These are phyloP conservation scores for Ophiostoma quercus DNA, from an alignment of 2,329 filamentous ascomycete genomes.

Conservation along the genomic window DNA sequence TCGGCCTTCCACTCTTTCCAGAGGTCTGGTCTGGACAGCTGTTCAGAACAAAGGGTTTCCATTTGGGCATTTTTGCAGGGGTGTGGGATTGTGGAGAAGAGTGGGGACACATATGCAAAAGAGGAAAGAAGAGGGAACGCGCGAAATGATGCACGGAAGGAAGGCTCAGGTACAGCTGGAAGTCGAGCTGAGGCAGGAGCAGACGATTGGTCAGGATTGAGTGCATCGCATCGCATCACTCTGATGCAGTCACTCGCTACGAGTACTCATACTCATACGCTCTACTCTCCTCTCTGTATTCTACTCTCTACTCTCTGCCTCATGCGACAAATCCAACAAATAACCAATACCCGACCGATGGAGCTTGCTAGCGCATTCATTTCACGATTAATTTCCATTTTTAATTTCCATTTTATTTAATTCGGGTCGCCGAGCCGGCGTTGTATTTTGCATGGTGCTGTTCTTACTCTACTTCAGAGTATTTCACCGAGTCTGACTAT, in stretches of 20 bases:
- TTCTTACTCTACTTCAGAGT: not conserved
- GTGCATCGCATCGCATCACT: no score
- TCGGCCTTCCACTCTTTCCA: not conserved
- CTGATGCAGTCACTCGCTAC: no score
- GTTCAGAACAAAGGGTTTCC: not conserved
- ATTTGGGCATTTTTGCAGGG: not conserved
- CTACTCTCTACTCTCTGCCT: no score
- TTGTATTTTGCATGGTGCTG: not conserved
- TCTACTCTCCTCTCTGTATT: no score
- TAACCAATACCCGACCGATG: not conserved
- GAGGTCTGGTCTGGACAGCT: conserved; percentile 12
- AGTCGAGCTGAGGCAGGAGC: no score
- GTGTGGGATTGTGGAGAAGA: not conserved
- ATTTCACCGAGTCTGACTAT: no score
- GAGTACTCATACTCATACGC: no score
- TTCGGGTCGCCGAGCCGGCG: conserved; percentile 1
- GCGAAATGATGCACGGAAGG: not conserved
- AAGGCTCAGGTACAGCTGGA: not conserved
- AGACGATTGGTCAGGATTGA: not conserved
- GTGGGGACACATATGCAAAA: not conserved
- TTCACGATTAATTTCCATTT: not conserved
- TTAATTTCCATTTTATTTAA: conserved; percentile 5
- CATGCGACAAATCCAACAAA: not conserved
- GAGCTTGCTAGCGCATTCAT: conserved; percentile 2
- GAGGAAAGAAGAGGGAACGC: not conserved